Evolutionary conservation across 2,329 filamentous ascomycete genomes (phyloP).

Genomic region (Pseudonectria buxi): DNA sequence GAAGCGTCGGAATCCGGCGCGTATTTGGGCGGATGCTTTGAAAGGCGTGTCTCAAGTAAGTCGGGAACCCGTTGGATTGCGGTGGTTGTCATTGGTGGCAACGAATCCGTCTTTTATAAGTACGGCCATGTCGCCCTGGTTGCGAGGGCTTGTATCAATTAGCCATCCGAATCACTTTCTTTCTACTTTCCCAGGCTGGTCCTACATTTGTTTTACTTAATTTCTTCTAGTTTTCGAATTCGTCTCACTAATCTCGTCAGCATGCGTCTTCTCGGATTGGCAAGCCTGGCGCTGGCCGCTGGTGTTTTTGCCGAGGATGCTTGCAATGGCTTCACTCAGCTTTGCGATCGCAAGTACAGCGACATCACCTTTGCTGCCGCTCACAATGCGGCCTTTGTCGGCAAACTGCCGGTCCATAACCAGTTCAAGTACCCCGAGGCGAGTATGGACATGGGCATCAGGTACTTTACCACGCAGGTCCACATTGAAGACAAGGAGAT

Average conservation of each 20-base stretch:
- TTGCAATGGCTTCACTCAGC: constrained; percentile 53
- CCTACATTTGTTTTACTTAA: too few relatives aligned
- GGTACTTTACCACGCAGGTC: constrained; percentile 59
- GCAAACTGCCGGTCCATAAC: constrained; percentile 46
- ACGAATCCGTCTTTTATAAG: too few relatives aligned
- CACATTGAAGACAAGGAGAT: constrained; percentile 46
- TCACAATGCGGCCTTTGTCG: constrained; percentile 61
- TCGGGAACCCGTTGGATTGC: neutral
- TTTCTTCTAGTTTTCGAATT: too few relatives aligned
- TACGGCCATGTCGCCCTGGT: too few relatives aligned
- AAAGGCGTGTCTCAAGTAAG: neutral
- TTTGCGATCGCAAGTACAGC: constrained; percentile 52
- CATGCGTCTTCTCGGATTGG: too few relatives aligned
- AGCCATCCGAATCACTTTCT: too few relatives aligned
- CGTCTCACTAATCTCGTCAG: too few relatives aligned
- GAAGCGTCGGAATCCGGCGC: too few relatives aligned
- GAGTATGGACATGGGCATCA: constrained; percentile 56
- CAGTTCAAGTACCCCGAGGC: constrained; percentile 52
- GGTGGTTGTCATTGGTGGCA: too few relatives aligned
- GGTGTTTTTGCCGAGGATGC: constrained; percentile 3
- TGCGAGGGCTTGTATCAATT: too few relatives aligned
- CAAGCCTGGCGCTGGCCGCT: constrained; percentile 12
- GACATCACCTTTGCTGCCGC: constrained; percentile 56
- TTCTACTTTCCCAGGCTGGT: too few relatives aligned
- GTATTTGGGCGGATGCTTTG: neutral